These are phyloP conservation scores for Clitopilus passeckerianus DNA, from an alignment of 768 basidiomycete species.

Conservation along the genomic window DNA sequence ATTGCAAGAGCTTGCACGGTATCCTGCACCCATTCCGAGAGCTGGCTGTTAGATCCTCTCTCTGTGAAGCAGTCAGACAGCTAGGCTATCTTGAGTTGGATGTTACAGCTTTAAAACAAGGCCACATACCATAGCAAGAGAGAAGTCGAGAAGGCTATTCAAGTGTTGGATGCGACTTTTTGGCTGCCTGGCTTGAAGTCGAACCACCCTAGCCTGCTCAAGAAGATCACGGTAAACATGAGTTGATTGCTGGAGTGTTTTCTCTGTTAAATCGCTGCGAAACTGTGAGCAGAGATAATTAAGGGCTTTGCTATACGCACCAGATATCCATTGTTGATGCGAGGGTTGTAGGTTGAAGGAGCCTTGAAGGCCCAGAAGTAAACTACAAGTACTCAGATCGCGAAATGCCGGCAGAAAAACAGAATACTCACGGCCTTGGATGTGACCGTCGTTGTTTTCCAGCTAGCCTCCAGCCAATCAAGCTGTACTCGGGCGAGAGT, in stretches of 20 bases:
- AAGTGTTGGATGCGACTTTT: not conserved
- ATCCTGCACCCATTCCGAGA: not conserved
- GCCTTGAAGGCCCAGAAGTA: slow-evolving; percentile 22
- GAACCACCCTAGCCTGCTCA: not conserved
- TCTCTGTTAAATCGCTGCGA: not conserved
- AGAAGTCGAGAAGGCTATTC: not conserved
- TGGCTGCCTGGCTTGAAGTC: not conserved
- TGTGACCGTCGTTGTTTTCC: slow-evolving; percentile 22
- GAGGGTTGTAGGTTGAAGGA: slow-evolving; percentile 41
- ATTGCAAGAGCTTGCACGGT: not conserved
- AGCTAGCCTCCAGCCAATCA: slow-evolving; percentile 49
- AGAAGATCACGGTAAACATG: not conserved
- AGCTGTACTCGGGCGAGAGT: slow-evolving; percentile 29
- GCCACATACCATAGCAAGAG: not conserved
- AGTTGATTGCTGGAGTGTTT: not conserved
- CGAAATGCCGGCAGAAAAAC: not conserved
- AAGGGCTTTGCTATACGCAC: not conserved
- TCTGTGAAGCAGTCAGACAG: not conserved
- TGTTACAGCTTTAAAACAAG: no score
- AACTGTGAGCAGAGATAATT: not conserved
- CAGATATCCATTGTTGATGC: not conserved
- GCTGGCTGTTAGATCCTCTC: not conserved
- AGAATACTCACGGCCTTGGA: slow-evolving; percentile 16
- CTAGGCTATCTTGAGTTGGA: not conserved
- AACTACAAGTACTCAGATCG: not conserved